Percentiles rank a stretch among this genome's conserved stretches.
Evolutionary conservation across 257 asterid species (phyloP).

Genomic region (Handroanthus guayacan): DNA sequence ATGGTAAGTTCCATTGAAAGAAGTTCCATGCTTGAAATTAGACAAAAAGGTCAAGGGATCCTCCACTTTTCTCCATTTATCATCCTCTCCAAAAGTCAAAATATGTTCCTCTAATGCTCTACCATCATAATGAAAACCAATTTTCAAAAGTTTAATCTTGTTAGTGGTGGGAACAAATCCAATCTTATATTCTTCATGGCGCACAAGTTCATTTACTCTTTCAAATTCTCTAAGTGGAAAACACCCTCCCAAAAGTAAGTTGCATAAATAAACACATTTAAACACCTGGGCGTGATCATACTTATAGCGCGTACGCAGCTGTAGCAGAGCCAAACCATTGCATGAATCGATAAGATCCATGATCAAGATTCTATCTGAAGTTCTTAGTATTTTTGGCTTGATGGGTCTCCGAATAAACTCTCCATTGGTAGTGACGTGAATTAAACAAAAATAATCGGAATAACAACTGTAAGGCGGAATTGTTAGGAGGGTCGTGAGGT

Average conservation of each 20-base stretch:
- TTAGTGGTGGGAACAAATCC: not conserved
- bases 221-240: not conserved
- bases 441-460: no score
- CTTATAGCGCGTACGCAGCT: not conserved
- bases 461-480: no score
- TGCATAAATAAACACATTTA: not conserved
- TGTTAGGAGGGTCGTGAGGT: no score
- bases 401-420: not conserved
- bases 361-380: not conserved
- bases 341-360: no score
- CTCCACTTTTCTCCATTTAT: constrained; percentile 6
- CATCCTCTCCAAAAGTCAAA: not conserved
- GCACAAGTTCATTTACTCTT: no score
- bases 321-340: not conserved
- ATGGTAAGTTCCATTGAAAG: not conserved
- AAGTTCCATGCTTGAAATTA: not conserved
- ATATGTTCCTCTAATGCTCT: not conserved
- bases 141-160: not conserved
- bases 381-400: not conserved
- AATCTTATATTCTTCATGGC: not conserved
- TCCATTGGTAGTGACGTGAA: not conserved
- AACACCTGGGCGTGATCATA: no score
- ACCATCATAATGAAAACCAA: not conserved
- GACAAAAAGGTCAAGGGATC: no score
- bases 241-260: not conserved